Base-by-base conservation (phyloP, 2,329 filamentous ascomycete species). In the Penicillium sp. region DNA sequence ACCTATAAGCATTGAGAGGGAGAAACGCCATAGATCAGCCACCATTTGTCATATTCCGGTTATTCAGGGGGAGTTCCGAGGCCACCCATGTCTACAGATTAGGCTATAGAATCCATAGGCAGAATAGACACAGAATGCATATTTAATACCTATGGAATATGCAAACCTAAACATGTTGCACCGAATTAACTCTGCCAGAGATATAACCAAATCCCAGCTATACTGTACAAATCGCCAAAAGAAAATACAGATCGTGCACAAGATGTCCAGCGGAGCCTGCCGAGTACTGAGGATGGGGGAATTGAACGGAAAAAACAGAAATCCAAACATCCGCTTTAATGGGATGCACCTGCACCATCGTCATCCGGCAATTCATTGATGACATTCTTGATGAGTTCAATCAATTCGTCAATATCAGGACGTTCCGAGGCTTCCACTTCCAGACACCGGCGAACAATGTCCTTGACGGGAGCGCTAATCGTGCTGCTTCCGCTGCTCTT, bases 371-470 rank as follows among this genome's bases (percentile, higher is more conserved):
- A 72, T 54, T 83, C 79, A 33, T 83, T 81, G 67, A 96, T 84
- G 21, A 91, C 89, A 16, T 80, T 79, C 74, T 93, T 85, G n/a
- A 96, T 87, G 72, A 95, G 83, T 45, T 79, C 77, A 65, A 96
- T 95, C 73, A 97, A 77, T 76, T 95, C 88, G 67, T 92, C 86
- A 58, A 96, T 88, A 75, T 96, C 90, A 16, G 95, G 95, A 62
- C 95, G 81, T 72, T 98, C 93, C 3, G 83, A 84, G 0, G 93
- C 90, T 78, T 99, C 95, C 27, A 98, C 90, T 66, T 81, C 85
- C 70, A 99, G 79, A 76, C 95, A 99, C 71, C 84, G 88, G 71
- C 92, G 83, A 53, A 99, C 93, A 13, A 99, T 85, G 58, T 96
- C 89, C 73, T 93, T 89, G 46, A 97, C 91, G 2, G 85, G 82